Base-by-base conservation (phyloP, 805 yeast species). In the Zygotorulaspora sp. region DNA sequence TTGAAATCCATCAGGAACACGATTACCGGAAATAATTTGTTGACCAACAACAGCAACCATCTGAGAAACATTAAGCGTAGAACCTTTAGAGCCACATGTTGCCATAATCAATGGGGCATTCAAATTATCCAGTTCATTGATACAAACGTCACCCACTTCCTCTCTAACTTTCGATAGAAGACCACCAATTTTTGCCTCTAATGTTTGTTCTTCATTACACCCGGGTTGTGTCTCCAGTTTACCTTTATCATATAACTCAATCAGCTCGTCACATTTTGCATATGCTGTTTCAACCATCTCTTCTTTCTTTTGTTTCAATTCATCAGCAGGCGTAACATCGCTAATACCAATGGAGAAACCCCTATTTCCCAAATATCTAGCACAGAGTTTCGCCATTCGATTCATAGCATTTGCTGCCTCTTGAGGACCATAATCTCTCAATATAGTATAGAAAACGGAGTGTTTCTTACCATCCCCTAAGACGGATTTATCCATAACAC, bases 11-110 rank as follows among this genome's bases (percentile, higher is more conserved):
- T 92, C 96, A 16, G 98, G 97, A 45, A 92, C 98, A 75, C 99
- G 95, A 61, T 87, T 85, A 65, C 99, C 99, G 3, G 96, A 81
- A 52, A 92, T 92, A 70, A 92, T 92, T 66, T 92, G 99, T 68
- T 92, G 99, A 38, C 98, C 98, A 19, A 92, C 98, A 60, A 90
- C 96, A 0, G 99, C 99, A 74, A 92, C 97, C 99, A 92, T 92
- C 70, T 92, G 99, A 10, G 98, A 92, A 20, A 92, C 98, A 63
- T 92, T 92, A 46, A 94, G 75, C 0, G 96, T 88, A 26, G 97
- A 92, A 65, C 99, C 99, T 64, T 92, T 92, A 28, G 97, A 90
- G 52, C 99, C 99, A 74, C 97, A 92, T 1, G 96, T 86, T 9
- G 99, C 97, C 99, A 92, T 92, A 58, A 92, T 90, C 56, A 92